phyloP scores from a whole-genome alignment of 192 early-diverging fungal species.

The Dissophora ornata region DNA sequence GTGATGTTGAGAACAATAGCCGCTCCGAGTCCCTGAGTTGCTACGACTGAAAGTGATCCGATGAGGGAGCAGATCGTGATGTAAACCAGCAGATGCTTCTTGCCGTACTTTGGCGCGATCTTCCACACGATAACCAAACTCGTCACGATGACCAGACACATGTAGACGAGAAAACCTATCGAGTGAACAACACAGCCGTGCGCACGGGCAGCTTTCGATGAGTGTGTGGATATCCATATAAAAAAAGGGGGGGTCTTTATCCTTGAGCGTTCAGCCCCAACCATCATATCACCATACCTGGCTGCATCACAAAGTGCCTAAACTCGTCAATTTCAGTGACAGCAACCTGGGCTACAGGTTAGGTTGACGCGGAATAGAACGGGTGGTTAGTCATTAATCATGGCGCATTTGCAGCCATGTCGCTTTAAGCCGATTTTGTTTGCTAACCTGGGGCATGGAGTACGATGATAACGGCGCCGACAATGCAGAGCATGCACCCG shows the following conservation, averaged over 20 bases:
- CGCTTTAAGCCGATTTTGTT: too few relatives aligned
- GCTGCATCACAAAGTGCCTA: conserved; percentile 67
- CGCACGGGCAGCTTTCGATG: too few relatives aligned
- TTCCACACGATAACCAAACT: conserved; percentile 62
- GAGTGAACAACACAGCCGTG: too few relatives aligned
- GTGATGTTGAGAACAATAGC: conserved; percentile 70
- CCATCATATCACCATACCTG: too few relatives aligned
- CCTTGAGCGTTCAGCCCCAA: too few relatives aligned
- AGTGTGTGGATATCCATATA: too few relatives aligned
- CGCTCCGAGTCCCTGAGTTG: conserved; percentile 75
- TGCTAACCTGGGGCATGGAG: conserved; percentile 62
- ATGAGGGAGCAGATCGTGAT: conserved; percentile 65
- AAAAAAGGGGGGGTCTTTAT: too few relatives aligned
- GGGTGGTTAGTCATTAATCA: neutral
- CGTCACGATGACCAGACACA: conserved; percentile 54
- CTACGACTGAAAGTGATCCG: conserved; percentile 74
- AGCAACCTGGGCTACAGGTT: conserved; percentile 69
- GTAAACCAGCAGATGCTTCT: conserved; percentile 63
- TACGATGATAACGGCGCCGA: conserved; percentile 66
- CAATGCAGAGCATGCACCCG: conserved; percentile 74
- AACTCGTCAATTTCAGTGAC: conserved; percentile 85
- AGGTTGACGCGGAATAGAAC: too few relatives aligned
- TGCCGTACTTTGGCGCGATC: conserved; percentile 69
- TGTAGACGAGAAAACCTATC: conserved; percentile 59
- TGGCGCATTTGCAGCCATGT: too few relatives aligned